Evolutionary conservation across 1,139 yeast genomes (phyloP), one percentile per base, ranked within the genome.

Genomic region (Sugiyamaella xylanicola): DNA sequence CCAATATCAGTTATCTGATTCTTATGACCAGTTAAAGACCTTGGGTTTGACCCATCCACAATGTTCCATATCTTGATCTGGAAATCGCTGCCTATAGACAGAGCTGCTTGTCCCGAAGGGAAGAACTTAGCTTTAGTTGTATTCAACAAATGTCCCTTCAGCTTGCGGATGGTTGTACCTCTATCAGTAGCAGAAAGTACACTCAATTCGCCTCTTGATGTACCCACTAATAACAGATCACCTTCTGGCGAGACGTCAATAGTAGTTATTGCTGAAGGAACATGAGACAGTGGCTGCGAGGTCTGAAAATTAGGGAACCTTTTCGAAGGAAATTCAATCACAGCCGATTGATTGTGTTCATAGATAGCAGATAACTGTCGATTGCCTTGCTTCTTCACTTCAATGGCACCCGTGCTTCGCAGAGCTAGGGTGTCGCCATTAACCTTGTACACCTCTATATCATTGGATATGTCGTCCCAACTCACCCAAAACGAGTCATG

Each of bases 51-150:
- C 4, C 84, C 84, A 52, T 77, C 77, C 0, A 64, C 61, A 1
- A 74, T 63, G 19, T 81, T 76, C 89, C 90, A 85, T 7, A 86
- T 66, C 62, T 82, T 82, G 46, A 84, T 71, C 55, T 70, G 78
- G 71, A 77, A 74, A 66, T 86, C 92, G 4, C 74, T 66, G 1
- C 87, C 85, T 13, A 78, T 74, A 1, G 86, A 78, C 41, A 85
- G 62, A 1, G 82, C 63, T 8, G 83, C 92, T 61, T 77, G 72
- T 1, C 83, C 80, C 11, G 88, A 83, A 0, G 91, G 87, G 64
- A 86, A 84, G 53, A 83, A 75, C 54, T 59, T 45, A 2, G 74
- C 58, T 9, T 68, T 66, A 0, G 75, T 66, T 1, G 85, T 71
- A 52, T 81, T 79, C 27, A 76, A 65, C 40, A 64, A 69, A 69